These are phyloP conservation scores for Lyophyllum atratum DNA, from an alignment of 768 basidiomycete genomes.

Conservation along the genomic window DNA sequence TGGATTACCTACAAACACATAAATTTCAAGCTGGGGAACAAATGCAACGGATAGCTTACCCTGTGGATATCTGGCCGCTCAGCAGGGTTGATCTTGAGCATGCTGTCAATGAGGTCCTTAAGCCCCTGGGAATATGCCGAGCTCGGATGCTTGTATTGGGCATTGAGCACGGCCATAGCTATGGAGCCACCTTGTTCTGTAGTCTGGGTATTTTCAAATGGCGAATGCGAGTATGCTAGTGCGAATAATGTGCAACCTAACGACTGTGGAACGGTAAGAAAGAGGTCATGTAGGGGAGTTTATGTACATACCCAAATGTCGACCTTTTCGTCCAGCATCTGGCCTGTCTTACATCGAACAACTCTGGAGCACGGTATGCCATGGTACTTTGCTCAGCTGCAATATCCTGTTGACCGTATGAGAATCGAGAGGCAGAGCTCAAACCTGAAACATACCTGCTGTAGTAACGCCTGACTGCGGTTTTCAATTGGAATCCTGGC, in stretches of 20 bases:
- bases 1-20: constrained; percentile 54
- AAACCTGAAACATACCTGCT: constrained; percentile 60
- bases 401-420: constrained; percentile 61
- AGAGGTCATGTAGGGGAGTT: background rate
- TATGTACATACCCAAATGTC: constrained; percentile 83
- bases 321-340: constrained; percentile 87
- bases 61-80: constrained; percentile 85
- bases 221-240: constrained; percentile 92
- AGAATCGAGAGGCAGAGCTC: background rate
- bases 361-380: constrained; percentile 96
- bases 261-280: constrained; percentile 54
- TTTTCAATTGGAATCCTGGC: constrained; percentile 83
- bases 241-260: constrained; percentile 95
- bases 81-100: constrained; percentile 81
- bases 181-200: constrained; percentile 96
- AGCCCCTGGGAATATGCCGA: constrained; percentile 88
- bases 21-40: background rate
- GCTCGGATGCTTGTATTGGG: constrained; percentile 86
- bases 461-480: constrained; percentile 82
- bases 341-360: constrained; percentile 95
- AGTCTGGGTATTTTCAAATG: constrained; percentile 91
- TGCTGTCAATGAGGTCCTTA: constrained; percentile 77
- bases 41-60: constrained; percentile 44
- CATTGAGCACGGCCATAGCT: constrained; percentile 96
- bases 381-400: constrained; percentile 98